phyloP scores from a whole-genome alignment of 169 alveolate species.

The Plasmodium billcollinsi region DNA sequence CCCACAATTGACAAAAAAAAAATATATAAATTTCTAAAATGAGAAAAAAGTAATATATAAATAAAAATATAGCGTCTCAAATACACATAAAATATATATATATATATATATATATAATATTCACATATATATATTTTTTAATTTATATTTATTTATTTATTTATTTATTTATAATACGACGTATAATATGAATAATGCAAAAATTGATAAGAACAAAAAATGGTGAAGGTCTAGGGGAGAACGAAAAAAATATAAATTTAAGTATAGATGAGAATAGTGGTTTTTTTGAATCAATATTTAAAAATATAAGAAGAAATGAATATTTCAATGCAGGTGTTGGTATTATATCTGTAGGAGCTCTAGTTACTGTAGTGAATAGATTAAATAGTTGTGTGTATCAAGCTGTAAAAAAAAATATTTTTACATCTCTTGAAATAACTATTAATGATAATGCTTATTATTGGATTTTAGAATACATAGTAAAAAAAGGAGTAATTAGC shows the following conservation, averaged over 20 bases:
- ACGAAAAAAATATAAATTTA: background rate
- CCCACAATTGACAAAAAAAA: slow-evolving; percentile 17
- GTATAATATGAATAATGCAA: slow-evolving; percentile 26
- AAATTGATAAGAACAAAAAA: slow-evolving; percentile 37
- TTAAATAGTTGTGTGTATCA: slow-evolving; percentile 72
- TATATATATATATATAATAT: slow-evolving; percentile 11
- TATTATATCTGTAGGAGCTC: slow-evolving; percentile 78
- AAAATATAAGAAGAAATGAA: slow-evolving; percentile 72
- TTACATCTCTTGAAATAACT: slow-evolving; percentile 80
- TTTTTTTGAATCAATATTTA: slow-evolving; percentile 59
- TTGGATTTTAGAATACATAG: slow-evolving; percentile 85
- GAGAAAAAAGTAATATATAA: background rate
- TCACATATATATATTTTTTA: background rate
- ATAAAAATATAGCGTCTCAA: background rate
- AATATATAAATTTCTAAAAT: background rate
- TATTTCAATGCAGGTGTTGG: slow-evolving; percentile 80
- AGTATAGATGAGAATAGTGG: slow-evolving; percentile 25
- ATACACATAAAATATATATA: background rate
- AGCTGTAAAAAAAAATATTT: slow-evolving; percentile 69
- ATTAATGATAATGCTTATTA: slow-evolving; percentile 82
- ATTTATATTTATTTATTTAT: background rate
- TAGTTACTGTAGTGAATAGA: slow-evolving; percentile 70
- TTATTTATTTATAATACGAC: background rate
- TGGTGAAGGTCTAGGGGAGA: slow-evolving; percentile 20
- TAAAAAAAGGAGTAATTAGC: slow-evolving; percentile 74